These are phyloP conservation scores for Dactylonectria macrodidyma DNA, from an alignment of 2,329 filamentous ascomycete species.

Conservation along the genomic window DNA sequence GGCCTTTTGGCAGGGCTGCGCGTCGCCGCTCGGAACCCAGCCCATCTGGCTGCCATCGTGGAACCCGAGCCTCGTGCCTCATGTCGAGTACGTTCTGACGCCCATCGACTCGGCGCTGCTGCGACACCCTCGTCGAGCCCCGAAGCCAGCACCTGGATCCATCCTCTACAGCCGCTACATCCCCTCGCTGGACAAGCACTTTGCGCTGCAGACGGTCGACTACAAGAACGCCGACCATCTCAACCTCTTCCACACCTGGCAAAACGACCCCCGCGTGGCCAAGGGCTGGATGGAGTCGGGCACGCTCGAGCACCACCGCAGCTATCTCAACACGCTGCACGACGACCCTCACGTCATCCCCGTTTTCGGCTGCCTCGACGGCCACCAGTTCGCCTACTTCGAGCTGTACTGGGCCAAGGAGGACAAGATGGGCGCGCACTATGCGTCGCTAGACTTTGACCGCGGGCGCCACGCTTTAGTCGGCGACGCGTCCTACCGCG, in stretches of 20 bases:
- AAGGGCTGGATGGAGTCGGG: slow-evolving; percentile 84
- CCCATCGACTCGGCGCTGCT: slow-evolving; percentile 51
- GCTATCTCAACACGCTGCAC: slow-evolving; percentile 76
- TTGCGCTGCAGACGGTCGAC: slow-evolving; percentile 80
- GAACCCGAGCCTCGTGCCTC: slow-evolving; percentile 50
- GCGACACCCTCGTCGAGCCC: slow-evolving; percentile 77
- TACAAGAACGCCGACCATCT: slow-evolving; percentile 74
- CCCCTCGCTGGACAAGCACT: slow-evolving; percentile 79
- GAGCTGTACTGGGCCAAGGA: slow-evolving; percentile 73
- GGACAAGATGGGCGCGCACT: slow-evolving; percentile 71
- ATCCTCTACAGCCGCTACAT: slow-evolving; percentile 83
- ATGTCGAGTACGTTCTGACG: slow-evolving; percentile 55
- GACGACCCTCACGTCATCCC: slow-evolving; percentile 79
- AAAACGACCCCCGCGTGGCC: slow-evolving; percentile 84
- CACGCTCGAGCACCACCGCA: slow-evolving; percentile 78
- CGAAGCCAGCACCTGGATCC: slow-evolving; percentile 77
- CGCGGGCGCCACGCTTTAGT: slow-evolving; percentile 72
- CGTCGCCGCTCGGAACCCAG: slow-evolving; percentile 74
- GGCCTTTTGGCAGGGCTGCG: slow-evolving; percentile 78
- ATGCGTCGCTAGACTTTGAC: slow-evolving; percentile 68
- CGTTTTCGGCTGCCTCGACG: slow-evolving; percentile 78
- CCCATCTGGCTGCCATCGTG: slow-evolving; percentile 70
- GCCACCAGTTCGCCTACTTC: slow-evolving; percentile 80
- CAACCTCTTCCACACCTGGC: slow-evolving; percentile 80
- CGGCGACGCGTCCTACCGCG: slow-evolving; percentile 71